Evolutionary conservation across 495 filamentous ascomycete species (phyloP).

Genomic region (Physcia stellaris): DNA sequence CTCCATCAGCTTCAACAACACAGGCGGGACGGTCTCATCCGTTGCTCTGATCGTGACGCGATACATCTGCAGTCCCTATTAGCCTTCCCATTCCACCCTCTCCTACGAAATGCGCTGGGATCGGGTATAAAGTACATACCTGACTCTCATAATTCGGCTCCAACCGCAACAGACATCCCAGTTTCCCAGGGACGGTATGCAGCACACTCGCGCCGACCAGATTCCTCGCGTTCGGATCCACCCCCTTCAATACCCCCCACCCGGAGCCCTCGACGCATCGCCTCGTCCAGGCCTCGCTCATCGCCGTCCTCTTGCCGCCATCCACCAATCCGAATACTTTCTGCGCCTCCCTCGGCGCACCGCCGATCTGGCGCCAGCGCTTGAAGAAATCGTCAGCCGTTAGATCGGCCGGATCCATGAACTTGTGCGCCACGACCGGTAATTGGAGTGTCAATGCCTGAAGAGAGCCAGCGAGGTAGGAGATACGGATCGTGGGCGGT

Average conservation of each 20-base stretch:
- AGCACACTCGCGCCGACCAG: constrained; percentile 86
- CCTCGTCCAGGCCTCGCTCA: constrained; percentile 44
- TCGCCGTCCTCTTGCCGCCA: constrained; percentile 30
- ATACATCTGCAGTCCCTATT: constrained; percentile 81
- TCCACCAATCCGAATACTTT: constrained; percentile 57
- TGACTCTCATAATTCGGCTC: constrained; percentile 89
- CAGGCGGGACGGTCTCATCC: constrained; percentile 71
- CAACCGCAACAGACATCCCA: constrained; percentile 80
- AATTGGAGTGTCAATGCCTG: constrained; percentile 88
- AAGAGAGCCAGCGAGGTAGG: constrained; percentile 83
- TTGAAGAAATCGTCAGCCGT: constrained; percentile 92
- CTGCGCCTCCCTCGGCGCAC: constrained; percentile 72
- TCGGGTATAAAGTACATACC: constrained; percentile 40
- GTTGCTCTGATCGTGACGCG: constrained; percentile 90
- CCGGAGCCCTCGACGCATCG: constrained; percentile 63
- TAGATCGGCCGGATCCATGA: constrained; percentile 82
- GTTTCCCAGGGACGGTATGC: constrained; percentile 73
- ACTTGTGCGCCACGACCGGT: constrained; percentile 81
- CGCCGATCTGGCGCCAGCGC: constrained; percentile 96
- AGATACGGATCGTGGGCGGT: constrained; percentile 82
- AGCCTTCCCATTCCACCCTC: no score
- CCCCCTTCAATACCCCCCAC: constrained; percentile 72
- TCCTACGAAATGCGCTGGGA: no score
- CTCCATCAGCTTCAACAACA: constrained; percentile 75
- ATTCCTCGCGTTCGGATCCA: constrained; percentile 85